Evolutionary conservation across 371 early-diverging fungal genomes (phyloP), one percentile per base, ranked within the genome.

Genomic region (Lichtheimia corymbifera): DNA sequence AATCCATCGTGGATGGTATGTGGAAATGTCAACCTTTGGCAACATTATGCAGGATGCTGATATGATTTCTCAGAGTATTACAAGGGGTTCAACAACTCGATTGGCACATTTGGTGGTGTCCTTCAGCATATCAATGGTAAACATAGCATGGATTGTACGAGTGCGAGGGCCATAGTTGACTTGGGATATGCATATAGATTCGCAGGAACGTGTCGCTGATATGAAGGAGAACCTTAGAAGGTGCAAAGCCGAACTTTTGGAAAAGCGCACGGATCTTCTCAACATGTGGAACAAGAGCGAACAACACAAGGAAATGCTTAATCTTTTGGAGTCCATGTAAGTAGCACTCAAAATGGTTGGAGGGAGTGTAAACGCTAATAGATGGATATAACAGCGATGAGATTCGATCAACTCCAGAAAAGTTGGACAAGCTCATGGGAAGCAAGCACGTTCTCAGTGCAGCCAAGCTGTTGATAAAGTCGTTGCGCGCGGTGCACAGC

Each of bases 71-170:
- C 47, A 93, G 97, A 95, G 57, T 94, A 95, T 68, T 94, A 96
- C 66, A 87, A 88, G 53, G 92, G 95, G 15, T 97, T 97, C 71
- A 96, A 95, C 67, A 86, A 83, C 41, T 91, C 95, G 1, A 96
- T 96, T 64, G 88, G 95, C 66, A 93, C 94, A 1, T 97, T 95
- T 69, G 92, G 95, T 57, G 89, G 90, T 14, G 93, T 96, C 12
- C 84, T 93, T 30, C 95, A 93, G 57, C 89, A 88, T 54, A 91
- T 97, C 65, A 79, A 89, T 42, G 93, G 89, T 85, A 77, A 58
- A 35, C 65, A 25, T n/a, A 7, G 9, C 53, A 57, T 18, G 17
- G 15, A 14, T 14, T 17, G 22, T 41, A 53, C 2, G 35, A 35
- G 1, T 35, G 9, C 2, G 35, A 35, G 35, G 35, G 9, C 18